Base-by-base conservation (phyloP, 2,329 filamentous ascomycete genomes). In the Pseudomassariella vexata region DNA sequence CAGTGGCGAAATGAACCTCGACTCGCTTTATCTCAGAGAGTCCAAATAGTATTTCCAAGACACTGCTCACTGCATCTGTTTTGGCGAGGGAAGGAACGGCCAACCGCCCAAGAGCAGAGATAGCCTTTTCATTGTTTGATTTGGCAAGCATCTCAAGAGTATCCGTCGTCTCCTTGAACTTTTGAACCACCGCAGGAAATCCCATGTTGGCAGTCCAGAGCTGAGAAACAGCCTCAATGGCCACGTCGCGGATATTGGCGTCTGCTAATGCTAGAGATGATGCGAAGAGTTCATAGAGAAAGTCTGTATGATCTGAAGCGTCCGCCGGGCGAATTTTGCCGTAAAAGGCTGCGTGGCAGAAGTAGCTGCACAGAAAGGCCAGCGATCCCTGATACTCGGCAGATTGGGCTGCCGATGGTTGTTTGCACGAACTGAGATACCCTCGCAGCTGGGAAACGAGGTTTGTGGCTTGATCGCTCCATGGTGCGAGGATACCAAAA, bases 1-100 rank as follows among this genome's bases (percentile, higher is more conserved):
- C 92, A 18, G 94, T 79, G 0, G 87, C 77, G 52, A 98, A 95
- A 40, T 95, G 90, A 2, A 89, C 73, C 54, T 96, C 90, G 1
- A 85, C 76, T 45, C 88, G 82, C 45, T 85, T 85, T 25, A 92
- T 76, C 51, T 95, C 88, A 46, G 94, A 83, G 3, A 96, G 66
- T 8, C 70, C 70, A 52, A 89, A 85, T 0, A 96, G 63, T 18
- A 75, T 77, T 9, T 77, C 68, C 9, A 87, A 59, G 5, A 94
- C 73, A 8, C 68, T 60, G 2, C 60, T 60, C 2, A 84, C 55
- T 3, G 55, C 48, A 2, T 59, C 52, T 2, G 48, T 56, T 20
- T 71, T 63, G 5, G 46, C 47, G 7, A 12, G 28, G 5, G 27
- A 9, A 1, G 82, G 73, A 32, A 86, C 73, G 0, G 83, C 79